Percentiles rank a stretch among this genome's conserved stretches.
Conservation (phyloP, 2,329 filamentous ascomycete genomes). For the Bipolaris gigantea region DNA sequence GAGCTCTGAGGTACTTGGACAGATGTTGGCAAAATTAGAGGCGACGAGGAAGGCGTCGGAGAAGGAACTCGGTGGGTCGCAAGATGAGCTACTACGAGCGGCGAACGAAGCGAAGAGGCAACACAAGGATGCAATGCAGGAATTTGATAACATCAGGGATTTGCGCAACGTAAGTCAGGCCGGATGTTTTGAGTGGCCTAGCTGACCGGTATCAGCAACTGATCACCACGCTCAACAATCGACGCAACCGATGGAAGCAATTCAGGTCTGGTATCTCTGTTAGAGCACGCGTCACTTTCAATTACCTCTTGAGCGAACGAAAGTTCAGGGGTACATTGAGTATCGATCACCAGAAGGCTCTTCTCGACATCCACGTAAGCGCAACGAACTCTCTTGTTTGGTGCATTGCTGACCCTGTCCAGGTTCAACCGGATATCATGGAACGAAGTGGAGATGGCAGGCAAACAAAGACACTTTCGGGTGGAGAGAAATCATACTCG, state of each 20-base stretch:
- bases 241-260: constrained; percentile 73
- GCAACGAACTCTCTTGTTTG: background rate
- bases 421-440: constrained; percentile 68
- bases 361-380: constrained; percentile 72
- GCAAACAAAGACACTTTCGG: constrained; percentile 88
- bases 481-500: constrained; percentile 96
- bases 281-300: constrained; percentile 83
- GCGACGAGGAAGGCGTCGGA: constrained; percentile 35
- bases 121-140: constrained; percentile 24
- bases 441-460: constrained; percentile 70
- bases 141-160: constrained; percentile 20
- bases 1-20: constrained; percentile 36
- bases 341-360: constrained; percentile 73
- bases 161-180: constrained; percentile 21
- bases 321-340: constrained; percentile 81
- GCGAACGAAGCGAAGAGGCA: constrained; percentile 36
- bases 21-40: constrained; percentile 33
- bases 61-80: constrained; percentile 39
- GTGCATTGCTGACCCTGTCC: constrained; percentile 4
- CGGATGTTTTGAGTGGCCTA: background rate
- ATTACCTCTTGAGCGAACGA: constrained; percentile 84
- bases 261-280: constrained; percentile 86
- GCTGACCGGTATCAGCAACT: constrained; percentile 48
- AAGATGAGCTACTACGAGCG: constrained; percentile 30
- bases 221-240: constrained; percentile 65